Conservation (phyloP, 2,329 filamentous ascomycete genomes). For the Fusarium poae region DNA sequence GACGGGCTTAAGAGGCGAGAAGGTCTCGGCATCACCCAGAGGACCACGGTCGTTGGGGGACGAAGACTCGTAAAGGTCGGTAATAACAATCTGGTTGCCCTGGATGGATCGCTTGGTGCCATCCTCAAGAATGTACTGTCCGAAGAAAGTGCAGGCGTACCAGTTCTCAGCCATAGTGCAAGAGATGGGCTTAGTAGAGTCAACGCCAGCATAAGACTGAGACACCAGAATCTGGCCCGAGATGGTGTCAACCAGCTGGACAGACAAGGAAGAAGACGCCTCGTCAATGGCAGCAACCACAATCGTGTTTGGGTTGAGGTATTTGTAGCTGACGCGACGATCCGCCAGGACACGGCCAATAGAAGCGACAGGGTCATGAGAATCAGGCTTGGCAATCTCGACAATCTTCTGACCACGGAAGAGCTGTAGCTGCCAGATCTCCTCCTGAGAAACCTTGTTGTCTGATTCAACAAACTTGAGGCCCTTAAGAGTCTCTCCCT, state of each 20-base stretch:
- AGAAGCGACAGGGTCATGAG: constrained; percentile 90
- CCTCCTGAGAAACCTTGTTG: constrained; percentile 58
- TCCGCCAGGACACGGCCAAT: constrained; percentile 95
- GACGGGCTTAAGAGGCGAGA: constrained; percentile 80
- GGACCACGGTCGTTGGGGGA: constrained; percentile 86
- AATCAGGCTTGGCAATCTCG: constrained; percentile 74
- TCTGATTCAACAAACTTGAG: constrained; percentile 63
- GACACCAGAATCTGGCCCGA: constrained; percentile 85
- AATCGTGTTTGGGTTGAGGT: constrained; percentile 88
- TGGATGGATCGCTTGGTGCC: constrained; percentile 71
- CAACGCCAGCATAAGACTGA: constrained; percentile 77
- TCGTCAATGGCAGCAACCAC: constrained; percentile 79
- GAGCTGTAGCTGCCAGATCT: constrained; percentile 81
- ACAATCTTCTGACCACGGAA: constrained; percentile 75
- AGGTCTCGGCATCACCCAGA: constrained; percentile 76
- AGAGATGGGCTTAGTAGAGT: constrained; percentile 78
- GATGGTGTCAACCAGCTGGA: constrained; percentile 87
- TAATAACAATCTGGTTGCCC: constrained; percentile 86
- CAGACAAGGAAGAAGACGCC: constrained; percentile 69
- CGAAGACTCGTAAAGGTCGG: constrained; percentile 91
- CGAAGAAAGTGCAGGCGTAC: constrained; percentile 87
- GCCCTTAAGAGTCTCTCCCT: constrained; percentile 66
- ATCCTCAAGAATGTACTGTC: constrained; percentile 69
- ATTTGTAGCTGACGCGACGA: constrained; percentile 96
- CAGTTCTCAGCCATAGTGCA: constrained; percentile 93